These are phyloP conservation scores for Solanum pennellii DNA, from an alignment of 257 asterid species.

Conservation along the genomic window DNA sequence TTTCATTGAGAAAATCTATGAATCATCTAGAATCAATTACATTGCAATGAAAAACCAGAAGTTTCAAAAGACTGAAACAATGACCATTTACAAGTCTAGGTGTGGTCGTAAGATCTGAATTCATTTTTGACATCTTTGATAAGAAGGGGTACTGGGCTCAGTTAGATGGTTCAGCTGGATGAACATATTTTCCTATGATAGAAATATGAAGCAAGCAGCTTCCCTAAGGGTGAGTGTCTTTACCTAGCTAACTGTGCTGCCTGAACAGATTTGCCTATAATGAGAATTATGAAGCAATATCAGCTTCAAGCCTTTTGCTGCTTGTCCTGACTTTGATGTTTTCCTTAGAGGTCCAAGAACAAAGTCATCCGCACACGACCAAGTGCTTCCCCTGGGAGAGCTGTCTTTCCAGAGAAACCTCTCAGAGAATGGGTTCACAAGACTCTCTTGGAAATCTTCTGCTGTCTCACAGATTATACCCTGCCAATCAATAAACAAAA, in stretches of 20 bases:
- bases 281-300: constrained; percentile 56
- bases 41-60: not conserved
- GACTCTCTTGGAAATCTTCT: constrained; percentile 48
- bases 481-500: constrained; percentile 19
- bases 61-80: not conserved
- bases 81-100: not conserved
- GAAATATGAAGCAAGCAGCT: not conserved
- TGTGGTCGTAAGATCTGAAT: not conserved
- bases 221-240: not conserved
- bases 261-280: not conserved
- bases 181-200: not conserved
- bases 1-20: not conserved
- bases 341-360: constrained; percentile 46
- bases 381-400: constrained; percentile 61
- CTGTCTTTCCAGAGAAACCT: constrained; percentile 54
- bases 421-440: constrained; percentile 54
- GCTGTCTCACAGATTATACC: constrained; percentile 70
- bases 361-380: constrained; percentile 47
- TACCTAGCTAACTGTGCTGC: not conserved
- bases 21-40: not conserved
- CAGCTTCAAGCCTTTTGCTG: constrained; percentile 64
- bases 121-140: not conserved
- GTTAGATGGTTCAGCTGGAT: not conserved
- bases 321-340: constrained; percentile 29
- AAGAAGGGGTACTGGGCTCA: not conserved